phyloP scores from a whole-genome alignment of 2,329 filamentous ascomycete genomes.

The Beauveria sp. region DNA sequence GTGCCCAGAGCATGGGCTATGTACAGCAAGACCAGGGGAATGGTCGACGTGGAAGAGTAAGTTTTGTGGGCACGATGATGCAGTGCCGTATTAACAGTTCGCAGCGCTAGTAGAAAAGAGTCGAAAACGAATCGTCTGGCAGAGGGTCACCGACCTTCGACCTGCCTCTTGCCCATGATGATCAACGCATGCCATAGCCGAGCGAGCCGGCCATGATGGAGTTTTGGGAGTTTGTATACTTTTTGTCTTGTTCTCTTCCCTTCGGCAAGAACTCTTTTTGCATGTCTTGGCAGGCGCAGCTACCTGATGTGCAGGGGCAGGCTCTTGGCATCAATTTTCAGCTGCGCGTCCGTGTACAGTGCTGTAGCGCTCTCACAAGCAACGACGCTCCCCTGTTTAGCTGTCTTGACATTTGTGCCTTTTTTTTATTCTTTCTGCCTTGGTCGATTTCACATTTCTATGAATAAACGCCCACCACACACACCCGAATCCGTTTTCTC shows the following conservation, averaged over 20 bases:
- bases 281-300: neutral
- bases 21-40: slow-evolving; percentile 51
- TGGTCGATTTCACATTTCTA: neutral
- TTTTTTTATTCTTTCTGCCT: neutral
- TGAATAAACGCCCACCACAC: slow-evolving; percentile 6
- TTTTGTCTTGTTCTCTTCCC: neutral
- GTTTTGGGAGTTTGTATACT: slow-evolving; percentile 11
- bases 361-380: neutral
- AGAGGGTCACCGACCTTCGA: neutral
- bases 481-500: neutral
- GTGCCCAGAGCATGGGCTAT: slow-evolving; percentile 44
- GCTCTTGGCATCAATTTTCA: neutral
- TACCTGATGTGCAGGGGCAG: neutral
- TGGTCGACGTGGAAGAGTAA: slow-evolving; percentile 51
- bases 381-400: neutral
- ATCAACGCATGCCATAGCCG: slow-evolving; percentile 11
- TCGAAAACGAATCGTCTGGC: neutral
- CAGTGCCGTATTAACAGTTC: slow-evolving; percentile 11
- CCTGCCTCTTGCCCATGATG: slow-evolving; percentile 3
- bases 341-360: neutral
- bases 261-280: neutral
- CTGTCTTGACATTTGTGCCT: neutral
- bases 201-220: slow-evolving; percentile 7
- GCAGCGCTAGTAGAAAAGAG: slow-evolving; percentile 2
- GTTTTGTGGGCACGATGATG: slow-evolving; percentile 18